A percentile compares a stretch with the other conserved stretches of the same genome.
Conservation (phyloP, 768 basidiomycete genomes). For the Auricularia sp. region DNA sequence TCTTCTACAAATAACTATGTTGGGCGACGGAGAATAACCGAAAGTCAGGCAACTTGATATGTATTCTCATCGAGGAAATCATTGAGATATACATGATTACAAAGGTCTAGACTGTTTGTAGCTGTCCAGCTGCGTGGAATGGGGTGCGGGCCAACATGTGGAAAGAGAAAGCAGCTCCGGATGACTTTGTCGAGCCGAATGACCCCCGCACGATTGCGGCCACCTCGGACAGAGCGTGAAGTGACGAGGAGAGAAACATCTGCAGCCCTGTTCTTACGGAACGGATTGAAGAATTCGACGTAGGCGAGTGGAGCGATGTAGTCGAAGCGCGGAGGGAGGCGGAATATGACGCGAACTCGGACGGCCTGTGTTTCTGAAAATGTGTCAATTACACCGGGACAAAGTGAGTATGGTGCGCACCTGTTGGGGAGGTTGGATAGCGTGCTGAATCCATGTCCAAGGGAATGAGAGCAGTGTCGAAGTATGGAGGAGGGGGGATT, state of each 20-base stretch:
- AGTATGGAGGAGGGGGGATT: slow-evolving; percentile 1
- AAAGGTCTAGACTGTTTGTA: no score
- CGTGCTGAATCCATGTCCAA: background rate
- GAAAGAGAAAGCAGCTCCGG: background rate
- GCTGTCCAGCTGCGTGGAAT: background rate
- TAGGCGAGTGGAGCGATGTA: slow-evolving; percentile 13
- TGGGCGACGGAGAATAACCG: no score
- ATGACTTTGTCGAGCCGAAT: background rate
- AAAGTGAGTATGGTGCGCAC: background rate
- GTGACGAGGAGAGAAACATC: background rate
- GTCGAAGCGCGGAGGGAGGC: background rate
- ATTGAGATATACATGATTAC: no score
- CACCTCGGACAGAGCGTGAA: background rate
- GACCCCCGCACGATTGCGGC: background rate
- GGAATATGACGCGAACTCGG: slow-evolving; percentile 8
- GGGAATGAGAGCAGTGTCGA: slow-evolving; percentile 9
- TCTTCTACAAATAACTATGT: no score
- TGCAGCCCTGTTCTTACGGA: background rate
- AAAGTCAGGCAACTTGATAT: no score
- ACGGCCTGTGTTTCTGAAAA: slow-evolving; percentile 5
- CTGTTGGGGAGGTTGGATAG: background rate
- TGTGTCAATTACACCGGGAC: background rate
- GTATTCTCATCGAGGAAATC: no score
- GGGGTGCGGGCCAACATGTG: background rate
- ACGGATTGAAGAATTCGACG: slow-evolving; percentile 16